Evolutionary conservation across 805 yeast species (phyloP).

Genomic region (Wickerhamomyces alni): DNA sequence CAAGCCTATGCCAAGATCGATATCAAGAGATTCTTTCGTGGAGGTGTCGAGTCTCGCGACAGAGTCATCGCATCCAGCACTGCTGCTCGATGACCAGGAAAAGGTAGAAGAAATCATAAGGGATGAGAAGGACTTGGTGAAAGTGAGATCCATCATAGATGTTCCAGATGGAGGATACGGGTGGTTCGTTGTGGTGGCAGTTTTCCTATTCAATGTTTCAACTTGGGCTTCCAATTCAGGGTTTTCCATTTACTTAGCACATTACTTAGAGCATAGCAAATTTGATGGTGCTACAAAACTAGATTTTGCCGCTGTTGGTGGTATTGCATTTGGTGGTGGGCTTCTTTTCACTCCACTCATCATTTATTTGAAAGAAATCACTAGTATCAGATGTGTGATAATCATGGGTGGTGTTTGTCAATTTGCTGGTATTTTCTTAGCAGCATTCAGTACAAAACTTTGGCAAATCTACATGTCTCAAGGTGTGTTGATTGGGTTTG

Average conservation of each 20-base stretch:
- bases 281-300: slow-evolving; percentile 48
- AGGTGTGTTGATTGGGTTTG: slow-evolving; percentile 53
- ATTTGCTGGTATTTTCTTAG: slow-evolving; percentile 29
- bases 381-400: slow-evolving; percentile 39
- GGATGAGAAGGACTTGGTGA: not conserved
- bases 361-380: slow-evolving; percentile 35
- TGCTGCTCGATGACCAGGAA: too few species aligned
- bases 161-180: slow-evolving; percentile 25
- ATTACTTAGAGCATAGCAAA: slow-evolving; percentile 41
- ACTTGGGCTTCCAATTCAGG: slow-evolving; percentile 23
- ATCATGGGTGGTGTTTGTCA: slow-evolving; percentile 43
- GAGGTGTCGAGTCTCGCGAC: too few species aligned
- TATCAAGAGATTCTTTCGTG: too few species aligned
- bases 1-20: too few species aligned
- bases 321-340: slow-evolving; percentile 42
- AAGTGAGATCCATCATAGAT: slow-evolving; percentile 7
- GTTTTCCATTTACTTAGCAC: slow-evolving; percentile 39
- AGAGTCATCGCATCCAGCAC: too few species aligned
- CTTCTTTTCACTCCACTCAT: slow-evolving; percentile 58
- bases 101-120: too few species aligned
- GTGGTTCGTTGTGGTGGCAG: slow-evolving; percentile 20
- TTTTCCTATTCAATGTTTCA: slow-evolving; percentile 19
- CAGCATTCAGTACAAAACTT: slow-evolving; percentile 47
- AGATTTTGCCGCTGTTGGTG: slow-evolving; percentile 63
- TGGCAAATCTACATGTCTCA: slow-evolving; percentile 67